Evolutionary conservation across 2,329 filamentous ascomycete genomes (phyloP).

Genomic region (Xylaria sp.): DNA sequence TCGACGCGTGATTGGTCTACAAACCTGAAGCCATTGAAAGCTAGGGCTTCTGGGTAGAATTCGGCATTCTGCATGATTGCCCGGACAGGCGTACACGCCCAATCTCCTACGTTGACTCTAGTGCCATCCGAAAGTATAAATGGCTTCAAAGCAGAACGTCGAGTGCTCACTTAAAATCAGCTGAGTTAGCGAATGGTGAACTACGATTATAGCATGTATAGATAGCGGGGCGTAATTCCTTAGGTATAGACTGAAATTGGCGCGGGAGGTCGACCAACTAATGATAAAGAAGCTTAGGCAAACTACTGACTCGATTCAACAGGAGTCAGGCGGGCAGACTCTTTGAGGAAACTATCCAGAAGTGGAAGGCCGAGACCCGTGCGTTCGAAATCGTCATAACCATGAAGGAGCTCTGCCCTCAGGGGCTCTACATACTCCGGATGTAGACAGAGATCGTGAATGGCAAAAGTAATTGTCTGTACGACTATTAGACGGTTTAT

Average conservation of each 20-base stretch:
- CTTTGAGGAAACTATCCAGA: conserved; percentile 47
- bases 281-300: too few species aligned
- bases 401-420: not conserved
- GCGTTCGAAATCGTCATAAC: conserved; percentile 20
- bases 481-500: not conserved
- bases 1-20: not conserved
- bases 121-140: conserved; percentile 35
- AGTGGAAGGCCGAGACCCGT: conserved; percentile 33
- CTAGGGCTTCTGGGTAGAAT: conserved; percentile 10
- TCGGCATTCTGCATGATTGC: conserved; percentile 22
- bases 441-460: conserved; percentile 40
- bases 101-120: conserved; percentile 24
- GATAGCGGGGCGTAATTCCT: too few species aligned
- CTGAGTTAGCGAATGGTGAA: not conserved
- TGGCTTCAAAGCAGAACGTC: conserved; percentile 18
- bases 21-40: conserved; percentile 35
- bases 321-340: conserved; percentile 42
- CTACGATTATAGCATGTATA: too few species aligned
- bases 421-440: conserved; percentile 38
- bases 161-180: conserved; percentile 28
- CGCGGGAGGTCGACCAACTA: too few species aligned
- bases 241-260: too few species aligned
- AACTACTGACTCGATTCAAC: conserved; percentile 38
- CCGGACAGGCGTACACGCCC: conserved; percentile 30
- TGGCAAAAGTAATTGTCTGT: conserved; percentile 38